phyloP scores from a whole-genome alignment of 345 rosid species.

The Lenwebbia sp. region DNA sequence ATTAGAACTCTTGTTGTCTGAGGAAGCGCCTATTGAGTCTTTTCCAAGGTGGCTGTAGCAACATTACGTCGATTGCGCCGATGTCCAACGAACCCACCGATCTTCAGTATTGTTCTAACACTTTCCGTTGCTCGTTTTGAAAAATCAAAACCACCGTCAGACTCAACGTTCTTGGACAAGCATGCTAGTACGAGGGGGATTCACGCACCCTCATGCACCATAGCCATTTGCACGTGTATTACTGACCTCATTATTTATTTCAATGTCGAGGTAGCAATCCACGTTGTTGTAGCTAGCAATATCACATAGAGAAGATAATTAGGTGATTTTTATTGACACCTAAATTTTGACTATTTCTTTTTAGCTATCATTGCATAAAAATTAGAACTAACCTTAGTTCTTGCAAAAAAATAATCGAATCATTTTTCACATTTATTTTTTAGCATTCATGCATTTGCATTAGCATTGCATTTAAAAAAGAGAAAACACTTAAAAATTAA shows the following conservation, averaged over 20 bases:
- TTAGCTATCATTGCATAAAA: too few relatives aligned
- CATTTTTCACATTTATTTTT: too few relatives aligned
- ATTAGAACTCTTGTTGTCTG: neutral
- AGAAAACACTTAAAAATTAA: too few relatives aligned
- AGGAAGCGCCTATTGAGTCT: neutral
- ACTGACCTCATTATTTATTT: neutral
- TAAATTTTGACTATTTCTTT: too few relatives aligned
- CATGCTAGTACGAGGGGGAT: neutral
- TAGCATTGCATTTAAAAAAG: too few relatives aligned
- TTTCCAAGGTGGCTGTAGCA: neutral
- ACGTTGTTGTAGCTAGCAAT: too few relatives aligned
- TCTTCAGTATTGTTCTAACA: neutral
- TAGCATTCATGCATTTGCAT: too few relatives aligned
- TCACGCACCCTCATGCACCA: neutral
- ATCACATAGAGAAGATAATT: too few relatives aligned
- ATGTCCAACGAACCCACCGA: neutral
- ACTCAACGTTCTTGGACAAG: too few relatives aligned
- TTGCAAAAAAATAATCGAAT: too few relatives aligned
- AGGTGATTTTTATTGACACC: too few relatives aligned
- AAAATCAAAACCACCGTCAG: neutral
- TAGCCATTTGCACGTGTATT: neutral
- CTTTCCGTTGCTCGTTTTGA: neutral
- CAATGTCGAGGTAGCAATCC: neutral
- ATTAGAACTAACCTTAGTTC: too few relatives aligned
- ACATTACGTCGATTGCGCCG: neutral